phyloP scores from a whole-genome alignment of 2,329 filamentous ascomycete genomes.

The Xylariaceae sp. region DNA sequence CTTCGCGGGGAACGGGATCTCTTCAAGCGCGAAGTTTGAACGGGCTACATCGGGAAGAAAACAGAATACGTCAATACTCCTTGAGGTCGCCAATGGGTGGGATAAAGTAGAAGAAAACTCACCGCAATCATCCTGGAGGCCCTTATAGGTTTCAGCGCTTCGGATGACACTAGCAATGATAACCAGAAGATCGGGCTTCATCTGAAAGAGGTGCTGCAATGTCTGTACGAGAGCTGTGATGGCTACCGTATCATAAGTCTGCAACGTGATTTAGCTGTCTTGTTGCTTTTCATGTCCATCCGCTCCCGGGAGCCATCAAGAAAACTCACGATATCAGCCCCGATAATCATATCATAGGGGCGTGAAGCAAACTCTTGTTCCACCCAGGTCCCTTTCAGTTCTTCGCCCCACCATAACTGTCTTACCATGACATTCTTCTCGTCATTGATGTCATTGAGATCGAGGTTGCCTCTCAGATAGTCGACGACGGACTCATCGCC shows the following conservation, averaged over 20 bases:
- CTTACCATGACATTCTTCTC: constrained; percentile 22
- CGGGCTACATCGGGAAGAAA: constrained; percentile 24
- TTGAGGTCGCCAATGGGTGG: background rate
- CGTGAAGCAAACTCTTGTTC: constrained; percentile 21
- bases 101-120: constrained; percentile 29
- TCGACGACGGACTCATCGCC: constrained; percentile 53
- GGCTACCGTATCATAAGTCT: constrained; percentile 58
- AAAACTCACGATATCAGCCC: constrained; percentile 30
- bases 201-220: constrained; percentile 49
- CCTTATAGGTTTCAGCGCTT: constrained; percentile 56
- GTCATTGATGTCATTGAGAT: constrained; percentile 43
- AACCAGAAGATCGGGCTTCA: constrained; percentile 45
- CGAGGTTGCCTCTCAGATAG: constrained; percentile 46
- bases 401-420: constrained; percentile 34
- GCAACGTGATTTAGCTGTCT: background rate
- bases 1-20: constrained; percentile 39
- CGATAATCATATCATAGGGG: constrained; percentile 31
- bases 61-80: background rate
- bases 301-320: no score
- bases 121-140: constrained; percentile 55
- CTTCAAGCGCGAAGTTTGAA: constrained; percentile 33
- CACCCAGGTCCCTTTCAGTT: constrained; percentile 26
- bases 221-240: constrained; percentile 54
- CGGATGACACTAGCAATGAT: constrained; percentile 57
- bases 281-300: background rate